phyloP scores from a whole-genome alignment of 2,329 filamentous ascomycete genomes.

The Fusarium odoratissimum region DNA sequence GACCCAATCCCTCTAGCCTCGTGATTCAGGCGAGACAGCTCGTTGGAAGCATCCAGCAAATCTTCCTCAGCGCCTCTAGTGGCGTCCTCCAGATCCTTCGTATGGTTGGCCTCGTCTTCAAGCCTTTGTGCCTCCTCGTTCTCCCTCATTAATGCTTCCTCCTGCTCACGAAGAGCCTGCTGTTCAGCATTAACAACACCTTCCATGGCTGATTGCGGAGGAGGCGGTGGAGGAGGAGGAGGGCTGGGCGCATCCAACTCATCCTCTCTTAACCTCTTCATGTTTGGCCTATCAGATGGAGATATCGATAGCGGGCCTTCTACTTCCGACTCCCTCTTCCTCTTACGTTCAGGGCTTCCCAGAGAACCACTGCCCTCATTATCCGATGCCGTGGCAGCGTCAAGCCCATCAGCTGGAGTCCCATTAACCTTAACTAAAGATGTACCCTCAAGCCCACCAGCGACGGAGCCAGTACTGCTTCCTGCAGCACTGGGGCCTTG shows the following conservation, averaged over 20 bases:
- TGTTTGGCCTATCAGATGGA: conserved; percentile 66
- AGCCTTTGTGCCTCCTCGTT: conserved; percentile 66
- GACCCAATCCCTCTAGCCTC: conserved; percentile 13
- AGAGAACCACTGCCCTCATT: conserved; percentile 59
- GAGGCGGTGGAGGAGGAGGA: conserved; percentile 62
- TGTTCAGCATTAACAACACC: conserved; percentile 56
- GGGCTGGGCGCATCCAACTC: conserved; percentile 53
- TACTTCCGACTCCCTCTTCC: conserved; percentile 66
- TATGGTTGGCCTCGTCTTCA: conserved; percentile 58
- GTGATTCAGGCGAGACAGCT: conserved; percentile 22
- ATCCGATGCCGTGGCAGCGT: conserved; percentile 56
- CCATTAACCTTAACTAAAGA: conserved; percentile 22
- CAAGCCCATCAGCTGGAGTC: conserved; percentile 46
- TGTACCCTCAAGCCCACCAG: conserved; percentile 39
- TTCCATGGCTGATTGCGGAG: conserved; percentile 55
- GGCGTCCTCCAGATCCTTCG: conserved; percentile 44
- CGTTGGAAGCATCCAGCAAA: conserved; percentile 15
- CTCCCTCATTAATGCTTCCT: conserved; percentile 62
- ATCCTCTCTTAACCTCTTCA: conserved; percentile 64
- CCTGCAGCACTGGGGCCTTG: conserved; percentile 17
- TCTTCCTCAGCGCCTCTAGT: conserved; percentile 41
- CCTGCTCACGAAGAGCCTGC: conserved; percentile 60
- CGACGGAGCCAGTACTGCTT: conserved; percentile 8
- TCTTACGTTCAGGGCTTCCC: conserved; percentile 67
- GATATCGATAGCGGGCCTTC: conserved; percentile 58